phyloP scores from a whole-genome alignment of 805 yeast genomes.

The Saccharomycopsis oosterbeekiorum region DNA sequence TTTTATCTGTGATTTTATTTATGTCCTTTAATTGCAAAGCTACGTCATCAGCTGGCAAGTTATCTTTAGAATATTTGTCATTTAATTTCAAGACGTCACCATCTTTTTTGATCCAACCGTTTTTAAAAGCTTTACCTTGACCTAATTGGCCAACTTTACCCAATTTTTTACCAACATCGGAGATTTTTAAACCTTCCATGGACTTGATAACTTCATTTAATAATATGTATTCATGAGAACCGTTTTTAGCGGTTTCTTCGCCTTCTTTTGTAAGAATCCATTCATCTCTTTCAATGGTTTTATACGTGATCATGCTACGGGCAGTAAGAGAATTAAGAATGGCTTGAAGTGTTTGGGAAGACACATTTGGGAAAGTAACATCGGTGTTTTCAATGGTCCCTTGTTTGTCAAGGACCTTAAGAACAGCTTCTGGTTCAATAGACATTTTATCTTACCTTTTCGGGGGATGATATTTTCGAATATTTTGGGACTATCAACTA shows the following conservation, averaged over 20 bases:
- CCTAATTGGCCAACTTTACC: conserved; percentile 86
- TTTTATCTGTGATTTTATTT: conserved; percentile 51
- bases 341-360: conserved; percentile 61
- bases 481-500: background rate
- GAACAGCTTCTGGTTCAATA: conserved; percentile 27
- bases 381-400: conserved; percentile 63
- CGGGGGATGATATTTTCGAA: too few relatives aligned
- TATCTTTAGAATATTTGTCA: conserved; percentile 35
- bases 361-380: conserved; percentile 52
- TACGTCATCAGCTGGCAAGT: conserved; percentile 55
- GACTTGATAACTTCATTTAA: conserved; percentile 62
- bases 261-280: conserved; percentile 81
- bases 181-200: conserved; percentile 70
- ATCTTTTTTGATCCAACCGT: conserved; percentile 89
- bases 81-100: conserved; percentile 67
- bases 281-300: conserved; percentile 61
- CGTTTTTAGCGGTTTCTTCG: conserved; percentile 60
- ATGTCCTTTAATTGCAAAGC: conserved; percentile 54
- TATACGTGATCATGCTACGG: conserved; percentile 66
- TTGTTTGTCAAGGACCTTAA: conserved; percentile 53
- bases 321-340: conserved; percentile 82
- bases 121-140: conserved; percentile 95
- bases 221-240: conserved; percentile 85
- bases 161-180: conserved; percentile 62
- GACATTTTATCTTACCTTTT: conserved; percentile 7